Conservation (phyloP, 2,329 filamentous ascomycete genomes). For the Pyricularia grisea region DNA sequence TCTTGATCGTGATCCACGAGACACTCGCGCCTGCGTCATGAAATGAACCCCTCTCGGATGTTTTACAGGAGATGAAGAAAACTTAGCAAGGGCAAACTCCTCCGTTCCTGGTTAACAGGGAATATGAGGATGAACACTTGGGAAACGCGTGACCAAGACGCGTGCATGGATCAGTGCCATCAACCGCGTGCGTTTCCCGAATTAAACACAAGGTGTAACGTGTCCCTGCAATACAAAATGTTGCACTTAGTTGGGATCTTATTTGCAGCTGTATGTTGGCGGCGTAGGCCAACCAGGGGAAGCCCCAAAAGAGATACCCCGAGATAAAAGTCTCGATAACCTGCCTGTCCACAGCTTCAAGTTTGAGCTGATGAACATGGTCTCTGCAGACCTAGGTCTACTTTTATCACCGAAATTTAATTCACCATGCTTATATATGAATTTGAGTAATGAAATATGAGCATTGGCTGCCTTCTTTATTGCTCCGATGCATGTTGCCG, state of each 20-base stretch:
- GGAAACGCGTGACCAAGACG: not conserved
- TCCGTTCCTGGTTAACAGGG: not conserved
- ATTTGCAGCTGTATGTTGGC: not conserved
- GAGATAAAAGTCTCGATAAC: not conserved
- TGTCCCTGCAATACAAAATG: not conserved
- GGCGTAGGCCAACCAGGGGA: not conserved
- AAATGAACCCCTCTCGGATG: conserved; percentile 21
- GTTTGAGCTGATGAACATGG: not conserved
- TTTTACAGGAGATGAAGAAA: not conserved
- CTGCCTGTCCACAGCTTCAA: not conserved
- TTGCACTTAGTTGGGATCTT: not conserved
- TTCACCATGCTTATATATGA: not conserved
- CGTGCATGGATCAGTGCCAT: not conserved
- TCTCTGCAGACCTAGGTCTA: not conserved
- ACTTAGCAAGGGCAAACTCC: not conserved
- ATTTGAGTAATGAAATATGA: not conserved
- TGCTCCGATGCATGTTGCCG: not conserved
- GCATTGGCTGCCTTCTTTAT: not conserved
- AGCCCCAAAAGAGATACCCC: not conserved
- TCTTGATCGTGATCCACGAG: conserved; percentile 73
- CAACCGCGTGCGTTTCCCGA: not conserved
- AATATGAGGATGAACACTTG: not conserved
- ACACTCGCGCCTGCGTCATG: conserved; percentile 49
- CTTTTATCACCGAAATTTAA: not conserved
- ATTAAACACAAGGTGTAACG: not conserved